Evolutionary conservation across 345 rosid genomes (phyloP).

Genomic region (Aquilaria yunnanensis): DNA sequence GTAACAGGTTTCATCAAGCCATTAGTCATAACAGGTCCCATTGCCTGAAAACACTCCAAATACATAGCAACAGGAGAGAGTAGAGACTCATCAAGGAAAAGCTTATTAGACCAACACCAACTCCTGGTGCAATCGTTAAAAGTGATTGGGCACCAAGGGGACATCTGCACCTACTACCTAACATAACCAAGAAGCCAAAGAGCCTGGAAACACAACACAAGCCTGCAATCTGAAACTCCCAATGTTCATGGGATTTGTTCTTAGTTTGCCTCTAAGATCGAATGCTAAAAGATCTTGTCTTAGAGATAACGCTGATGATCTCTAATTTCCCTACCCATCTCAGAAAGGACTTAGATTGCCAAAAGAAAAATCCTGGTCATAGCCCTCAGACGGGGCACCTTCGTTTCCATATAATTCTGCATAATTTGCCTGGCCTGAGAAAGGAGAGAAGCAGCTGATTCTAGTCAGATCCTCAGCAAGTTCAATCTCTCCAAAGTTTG

Average conservation of each 20-base stretch:
- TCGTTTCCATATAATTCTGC: conserved; percentile 36
- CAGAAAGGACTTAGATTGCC: conserved; percentile 30
- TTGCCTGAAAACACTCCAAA: no score
- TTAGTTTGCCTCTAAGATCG: conserved; percentile 35
- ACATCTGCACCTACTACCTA: background rate
- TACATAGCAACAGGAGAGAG: no score
- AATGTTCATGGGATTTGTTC: conserved; percentile 6
- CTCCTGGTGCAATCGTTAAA: conserved; percentile 8
- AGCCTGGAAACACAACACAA: conserved; percentile 3
- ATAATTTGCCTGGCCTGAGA: conserved; percentile 37
- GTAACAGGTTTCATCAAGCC: no score
- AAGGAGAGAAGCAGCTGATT: conserved; percentile 35
- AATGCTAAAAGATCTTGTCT: conserved; percentile 56
- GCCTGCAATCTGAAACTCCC: background rate
- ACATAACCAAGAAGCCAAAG: conserved; percentile 5
- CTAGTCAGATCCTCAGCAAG: conserved; percentile 35
- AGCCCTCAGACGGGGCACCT: conserved; percentile 30
- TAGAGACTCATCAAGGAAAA: no score
- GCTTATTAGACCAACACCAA: conserved; percentile 11
- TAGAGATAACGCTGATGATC: conserved; percentile 20
- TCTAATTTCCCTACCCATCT: conserved; percentile 11
- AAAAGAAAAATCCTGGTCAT: conserved; percentile 32
- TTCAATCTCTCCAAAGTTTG: conserved; percentile 52
- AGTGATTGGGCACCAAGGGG: background rate
- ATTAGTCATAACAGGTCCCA: no score